Base-by-base conservation (phyloP, 2,329 filamentous ascomycete species). In the Neopestalotiopsis clavispora region DNA sequence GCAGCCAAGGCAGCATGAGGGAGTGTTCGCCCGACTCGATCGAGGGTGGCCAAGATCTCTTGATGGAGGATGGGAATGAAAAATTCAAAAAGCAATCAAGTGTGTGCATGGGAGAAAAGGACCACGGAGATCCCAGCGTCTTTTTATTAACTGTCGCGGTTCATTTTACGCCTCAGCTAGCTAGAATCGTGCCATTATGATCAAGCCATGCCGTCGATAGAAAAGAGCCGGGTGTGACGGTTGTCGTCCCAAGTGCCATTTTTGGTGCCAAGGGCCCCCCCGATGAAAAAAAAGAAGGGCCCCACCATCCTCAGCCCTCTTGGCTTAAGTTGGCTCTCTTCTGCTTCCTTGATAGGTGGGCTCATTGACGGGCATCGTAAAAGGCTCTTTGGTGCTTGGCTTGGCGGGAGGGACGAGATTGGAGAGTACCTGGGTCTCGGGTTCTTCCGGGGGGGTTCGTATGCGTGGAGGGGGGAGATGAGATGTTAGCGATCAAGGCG, bases 151-250 rank as follows among this genome's bases (percentile, higher is more conserved):
- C 17, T 10, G 45, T 52, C 45, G 9, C 17, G 17, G 45, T 52
- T 52, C 45, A 52, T 52, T 52, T 52, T 52, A 52, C 45, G 45
- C 45, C 45, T 52, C n/a, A 52, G 45, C 45, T 52, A 17, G n/a
- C 14, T 14, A 7, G 45, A 52, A 52, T 52, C 45, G 45, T 52
- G 45, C 45, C 45, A 52, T 10, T 23, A 9, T 52, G 45, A 52
- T 52, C 45, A 20, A 52, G 45, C 45, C 45, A 49, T 49, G 42
- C 23, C 23, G 1, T 38, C 34, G 34, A 38, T 38, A 52, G 45
- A 20, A 20, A 52, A 52, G 23, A 28, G 23, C 17, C 45, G 17
- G 45, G 45, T 20, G 17, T 20, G 45, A 52, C 45, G 45, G 45
- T 52, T 52, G 45, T 52, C 17, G 45, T n/a, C n/a, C 14, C 6